Percentiles rank a stretch among this genome's conserved stretches.
Conservation (phyloP, 495 filamentous ascomycete species). For the Penicillium pulvis region DNA sequence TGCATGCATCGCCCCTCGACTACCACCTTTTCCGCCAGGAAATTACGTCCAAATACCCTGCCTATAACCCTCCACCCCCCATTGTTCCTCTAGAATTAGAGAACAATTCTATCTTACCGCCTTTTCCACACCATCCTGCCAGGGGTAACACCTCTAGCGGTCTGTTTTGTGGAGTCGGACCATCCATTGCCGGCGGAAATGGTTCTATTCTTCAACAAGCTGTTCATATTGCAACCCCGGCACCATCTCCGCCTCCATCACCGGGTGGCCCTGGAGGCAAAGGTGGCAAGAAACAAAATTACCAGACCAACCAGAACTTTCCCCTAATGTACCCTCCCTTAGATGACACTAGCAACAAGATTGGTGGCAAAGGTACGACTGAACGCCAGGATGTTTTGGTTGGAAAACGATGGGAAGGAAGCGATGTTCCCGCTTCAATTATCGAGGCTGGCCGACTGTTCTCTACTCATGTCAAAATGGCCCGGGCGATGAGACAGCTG, state of each 20-base stretch:
- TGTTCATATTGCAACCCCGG: constrained; percentile 96
- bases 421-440: constrained; percentile 88
- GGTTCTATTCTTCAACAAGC: constrained; percentile 92
- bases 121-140: constrained; percentile 71
- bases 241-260: constrained; percentile 94
- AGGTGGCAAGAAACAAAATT: constrained; percentile 96
- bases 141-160: constrained; percentile 45
- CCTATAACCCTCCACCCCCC: constrained; percentile 86
- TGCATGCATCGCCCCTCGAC: constrained; percentile 91
- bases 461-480: constrained; percentile 83
- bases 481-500: constrained; percentile 84
- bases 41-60: constrained; percentile 97
- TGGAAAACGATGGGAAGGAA: constrained; percentile 83
- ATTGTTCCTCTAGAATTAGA: constrained; percentile 85
- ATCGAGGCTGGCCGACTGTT: constrained; percentile 95
- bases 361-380: constrained; percentile 82
- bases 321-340: constrained; percentile 95
- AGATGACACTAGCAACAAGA: constrained; percentile 76
- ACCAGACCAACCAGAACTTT: constrained; percentile 98
- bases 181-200: constrained; percentile 44
- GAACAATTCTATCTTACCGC: constrained; percentile 86
- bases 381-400: constrained; percentile 75
- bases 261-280: constrained; percentile 87
- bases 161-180: constrained; percentile 45
- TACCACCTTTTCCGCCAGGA: constrained; percentile 97